phyloP scores from a whole-genome alignment of 2,329 filamentous ascomycete genomes.

The Sclerotinia subarctica region DNA sequence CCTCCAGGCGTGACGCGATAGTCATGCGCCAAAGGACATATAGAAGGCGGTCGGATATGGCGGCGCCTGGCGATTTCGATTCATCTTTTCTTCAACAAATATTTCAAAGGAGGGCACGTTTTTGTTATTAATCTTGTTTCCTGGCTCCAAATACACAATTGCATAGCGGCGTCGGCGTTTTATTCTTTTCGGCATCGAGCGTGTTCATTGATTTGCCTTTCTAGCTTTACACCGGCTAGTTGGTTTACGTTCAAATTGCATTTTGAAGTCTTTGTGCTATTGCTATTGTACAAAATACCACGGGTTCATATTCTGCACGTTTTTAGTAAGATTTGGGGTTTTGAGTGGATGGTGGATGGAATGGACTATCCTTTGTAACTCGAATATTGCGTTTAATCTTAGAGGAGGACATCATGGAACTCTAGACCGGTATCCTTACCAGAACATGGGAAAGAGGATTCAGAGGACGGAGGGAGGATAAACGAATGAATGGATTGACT shows the following conservation, averaged over 20 bases:
- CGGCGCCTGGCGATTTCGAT: slow-evolving; percentile 19
- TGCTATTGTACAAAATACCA: slow-evolving; percentile 20
- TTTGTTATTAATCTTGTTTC: slow-evolving; percentile 17
- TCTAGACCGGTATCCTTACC: slow-evolving; percentile 8
- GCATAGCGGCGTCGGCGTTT: slow-evolving; percentile 24
- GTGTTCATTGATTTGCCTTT: slow-evolving; percentile 9
- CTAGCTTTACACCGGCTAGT: slow-evolving; percentile 1
- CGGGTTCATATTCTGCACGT: slow-evolving; percentile 1
- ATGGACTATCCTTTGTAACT: neutral
- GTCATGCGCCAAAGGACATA: slow-evolving; percentile 22
- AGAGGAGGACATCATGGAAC: neutral
- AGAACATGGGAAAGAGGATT: neutral
- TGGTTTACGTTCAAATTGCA: slow-evolving; percentile 8
- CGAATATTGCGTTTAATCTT: slow-evolving; percentile 5
- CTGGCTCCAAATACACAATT: slow-evolving; percentile 18
- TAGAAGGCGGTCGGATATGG: slow-evolving; percentile 19
- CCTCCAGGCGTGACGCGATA: slow-evolving; percentile 18
- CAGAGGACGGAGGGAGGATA: slow-evolving; percentile 1
- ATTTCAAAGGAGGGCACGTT: slow-evolving; percentile 16
- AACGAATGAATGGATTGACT: slow-evolving; percentile 18
- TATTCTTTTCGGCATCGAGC: slow-evolving; percentile 9
- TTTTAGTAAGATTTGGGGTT: slow-evolving; percentile 10
- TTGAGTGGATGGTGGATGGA: neutral
- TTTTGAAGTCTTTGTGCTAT: slow-evolving; percentile 13
- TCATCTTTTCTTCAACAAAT: slow-evolving; percentile 14